Conservation (phyloP, 2,329 filamentous ascomycete genomes). For the Sclerotiophoma versabilis region DNA sequence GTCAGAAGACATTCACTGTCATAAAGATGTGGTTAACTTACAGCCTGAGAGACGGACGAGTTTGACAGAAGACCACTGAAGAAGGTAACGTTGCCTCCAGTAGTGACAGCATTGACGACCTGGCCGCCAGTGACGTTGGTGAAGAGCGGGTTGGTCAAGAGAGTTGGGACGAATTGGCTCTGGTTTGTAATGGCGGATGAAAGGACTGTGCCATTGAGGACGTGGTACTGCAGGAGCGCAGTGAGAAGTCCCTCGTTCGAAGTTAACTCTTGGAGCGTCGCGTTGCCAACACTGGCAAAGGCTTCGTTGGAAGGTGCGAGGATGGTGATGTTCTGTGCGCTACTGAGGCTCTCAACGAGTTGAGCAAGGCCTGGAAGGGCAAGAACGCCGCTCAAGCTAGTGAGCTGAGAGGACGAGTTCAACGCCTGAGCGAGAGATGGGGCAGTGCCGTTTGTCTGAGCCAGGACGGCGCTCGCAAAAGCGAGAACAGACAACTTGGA, state of each 20-base stretch:
- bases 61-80: constrained; percentile 61
- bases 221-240: constrained; percentile 65
- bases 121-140: constrained; percentile 68
- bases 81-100: constrained; percentile 57
- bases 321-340: constrained; percentile 62
- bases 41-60: constrained; percentile 58
- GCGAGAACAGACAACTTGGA: constrained; percentile 50
- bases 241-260: constrained; percentile 44
- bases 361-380: constrained; percentile 37
- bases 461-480: constrained; percentile 44
- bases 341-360: constrained; percentile 48
- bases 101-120: constrained; percentile 57
- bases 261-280: constrained; percentile 38
- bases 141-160: constrained; percentile 60
- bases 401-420: constrained; percentile 32
- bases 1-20: not conserved
- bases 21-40: constrained; percentile 41
- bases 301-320: constrained; percentile 65
- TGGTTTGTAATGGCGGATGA: constrained; percentile 48
- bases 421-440: constrained; percentile 30
- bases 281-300: constrained; percentile 50
- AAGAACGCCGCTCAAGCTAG: constrained; percentile 48
- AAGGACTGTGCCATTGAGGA: constrained; percentile 61
- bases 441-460: constrained; percentile 28
- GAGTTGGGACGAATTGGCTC: constrained; percentile 56